phyloP scores from a whole-genome alignment of 495 filamentous ascomycete species.

The Bombardia bombarda region DNA sequence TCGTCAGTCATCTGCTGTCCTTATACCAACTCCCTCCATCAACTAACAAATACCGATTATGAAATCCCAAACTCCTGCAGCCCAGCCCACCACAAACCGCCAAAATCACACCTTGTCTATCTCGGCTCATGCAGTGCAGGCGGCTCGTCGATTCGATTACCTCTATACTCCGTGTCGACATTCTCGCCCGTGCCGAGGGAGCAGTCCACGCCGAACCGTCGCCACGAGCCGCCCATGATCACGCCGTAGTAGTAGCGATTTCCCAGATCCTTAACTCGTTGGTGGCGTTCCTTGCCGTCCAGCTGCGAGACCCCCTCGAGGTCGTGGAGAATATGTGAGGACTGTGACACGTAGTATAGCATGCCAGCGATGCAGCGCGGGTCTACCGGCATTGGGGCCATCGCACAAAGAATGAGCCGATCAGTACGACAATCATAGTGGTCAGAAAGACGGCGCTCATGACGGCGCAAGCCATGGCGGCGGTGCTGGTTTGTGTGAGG shows the following conservation, averaged over 20 bases:
- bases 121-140: slow-evolving; percentile 3
- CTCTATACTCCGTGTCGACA: slow-evolving; percentile 11
- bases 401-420: slow-evolving; percentile 16
- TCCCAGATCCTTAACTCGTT: slow-evolving; percentile 11
- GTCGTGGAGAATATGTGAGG: slow-evolving; percentile 15
- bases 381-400: slow-evolving; percentile 31
- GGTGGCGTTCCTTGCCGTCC: slow-evolving; percentile 9
- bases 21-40: too few relatives aligned
- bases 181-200: slow-evolving; percentile 7
- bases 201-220: slow-evolving; percentile 20
- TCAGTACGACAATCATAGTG: slow-evolving; percentile 16
- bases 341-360: slow-evolving; percentile 26
- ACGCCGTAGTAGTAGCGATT: slow-evolving; percentile 25
- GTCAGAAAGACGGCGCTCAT: slow-evolving; percentile 13
- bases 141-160: slow-evolving; percentile 2
- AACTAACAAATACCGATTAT: too few relatives aligned
- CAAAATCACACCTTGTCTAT: too few relatives aligned
- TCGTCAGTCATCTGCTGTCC: too few relatives aligned
- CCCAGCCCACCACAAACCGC: too few relatives aligned
- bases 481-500: slow-evolving; percentile 17
- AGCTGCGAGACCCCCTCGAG: slow-evolving; percentile 21
- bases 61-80: too few relatives aligned
- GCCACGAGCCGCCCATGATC: slow-evolving; percentile 8
- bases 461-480: slow-evolving; percentile 19
- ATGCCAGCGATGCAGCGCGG: slow-evolving; percentile 23